These are phyloP conservation scores for Leishmania aethiopica DNA, from an alignment of 208 protist species.

Conservation along the genomic window DNA sequence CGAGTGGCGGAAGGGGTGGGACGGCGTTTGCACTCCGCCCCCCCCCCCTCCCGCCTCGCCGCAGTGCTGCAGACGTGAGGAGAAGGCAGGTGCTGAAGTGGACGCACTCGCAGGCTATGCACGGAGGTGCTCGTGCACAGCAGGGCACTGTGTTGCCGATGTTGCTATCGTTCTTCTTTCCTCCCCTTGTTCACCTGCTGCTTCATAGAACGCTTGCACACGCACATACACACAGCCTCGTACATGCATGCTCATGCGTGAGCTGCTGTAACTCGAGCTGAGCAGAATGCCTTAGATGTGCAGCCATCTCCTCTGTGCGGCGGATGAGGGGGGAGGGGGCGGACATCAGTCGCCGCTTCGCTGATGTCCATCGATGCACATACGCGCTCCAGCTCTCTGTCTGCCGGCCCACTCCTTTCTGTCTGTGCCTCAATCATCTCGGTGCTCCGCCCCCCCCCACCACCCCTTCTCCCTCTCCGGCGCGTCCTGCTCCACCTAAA, in stretches of 20 bases:
- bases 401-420: no score
- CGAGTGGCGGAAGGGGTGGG: neutral
- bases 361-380: neutral
- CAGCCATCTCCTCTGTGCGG: neutral
- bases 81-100: slow-evolving; percentile 6
- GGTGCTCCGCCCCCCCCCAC: neutral
- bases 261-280: neutral
- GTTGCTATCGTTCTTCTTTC: neutral
- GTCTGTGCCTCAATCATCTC: neutral
- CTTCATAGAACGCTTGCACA: neutral
- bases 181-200: neutral
- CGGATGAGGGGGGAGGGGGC: neutral
- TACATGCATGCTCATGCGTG: neutral
- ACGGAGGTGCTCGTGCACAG: neutral
- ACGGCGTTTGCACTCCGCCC: neutral
- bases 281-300: neutral
- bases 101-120: slow-evolving; percentile 2
- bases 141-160: neutral
- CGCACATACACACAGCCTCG: neutral
- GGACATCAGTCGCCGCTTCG: neutral
- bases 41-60: neutral
- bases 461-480: neutral
- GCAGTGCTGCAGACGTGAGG: slow-evolving; percentile 1
- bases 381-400: neutral
- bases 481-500: neutral